Evolutionary conservation across 495 filamentous ascomycete genomes (phyloP).

Genomic region (Wilcoxina mikolae): DNA sequence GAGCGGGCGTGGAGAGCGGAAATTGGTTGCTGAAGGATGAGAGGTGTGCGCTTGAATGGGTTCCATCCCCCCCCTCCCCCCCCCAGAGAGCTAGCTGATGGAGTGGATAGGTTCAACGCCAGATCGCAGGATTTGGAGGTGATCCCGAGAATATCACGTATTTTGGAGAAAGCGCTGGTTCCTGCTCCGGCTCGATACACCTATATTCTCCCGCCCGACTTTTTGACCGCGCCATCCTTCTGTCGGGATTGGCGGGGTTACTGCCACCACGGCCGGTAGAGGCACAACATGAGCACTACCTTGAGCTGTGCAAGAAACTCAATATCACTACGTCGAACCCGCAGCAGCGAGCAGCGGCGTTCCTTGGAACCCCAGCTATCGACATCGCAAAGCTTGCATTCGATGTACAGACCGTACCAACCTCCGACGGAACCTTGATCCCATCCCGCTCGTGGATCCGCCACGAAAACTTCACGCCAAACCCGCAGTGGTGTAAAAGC

Average conservation of each 20-base stretch:
- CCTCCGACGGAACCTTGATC: conserved; percentile 6
- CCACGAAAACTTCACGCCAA: conserved; percentile 7
- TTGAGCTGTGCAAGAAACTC: background rate
- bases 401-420: conserved; percentile 6
- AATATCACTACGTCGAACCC: background rate
- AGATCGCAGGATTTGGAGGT: conserved; percentile 11
- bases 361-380: background rate
- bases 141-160: conserved; percentile 9
- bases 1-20: background rate
- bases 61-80: too few species aligned
- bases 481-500: conserved; percentile 12
- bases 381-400: conserved; percentile 8
- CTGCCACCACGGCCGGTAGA: conserved; percentile 2
- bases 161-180: conserved; percentile 12
- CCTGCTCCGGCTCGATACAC: conserved; percentile 4
- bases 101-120: too few species aligned
- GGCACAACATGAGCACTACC: conserved; percentile 4
- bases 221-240: conserved; percentile 10
- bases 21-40: conserved; percentile 15
- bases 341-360: background rate
- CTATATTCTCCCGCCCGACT: conserved; percentile 5
- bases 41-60: conserved; percentile 9
- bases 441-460: background rate
- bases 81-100: too few species aligned
- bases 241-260: conserved; percentile 5